phyloP scores from a whole-genome alignment of 805 yeast genomes.

The Metschnikowia similis region DNA sequence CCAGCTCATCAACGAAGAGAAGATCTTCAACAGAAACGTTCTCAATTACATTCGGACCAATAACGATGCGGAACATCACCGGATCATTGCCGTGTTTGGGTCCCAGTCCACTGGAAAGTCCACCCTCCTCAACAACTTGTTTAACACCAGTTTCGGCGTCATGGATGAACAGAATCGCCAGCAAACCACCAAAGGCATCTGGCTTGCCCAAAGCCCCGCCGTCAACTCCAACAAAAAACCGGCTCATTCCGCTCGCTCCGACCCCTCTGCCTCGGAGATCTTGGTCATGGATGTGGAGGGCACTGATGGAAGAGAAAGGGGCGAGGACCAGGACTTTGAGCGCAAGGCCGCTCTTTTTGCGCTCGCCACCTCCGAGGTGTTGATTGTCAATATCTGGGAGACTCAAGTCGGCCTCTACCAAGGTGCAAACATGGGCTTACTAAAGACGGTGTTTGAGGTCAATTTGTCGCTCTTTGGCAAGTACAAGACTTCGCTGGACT shows the following conservation, averaged over 20 bases:
- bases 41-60: constrained; percentile 11
- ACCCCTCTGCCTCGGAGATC: constrained; percentile 33
- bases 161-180: constrained; percentile 85
- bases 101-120: constrained; percentile 97
- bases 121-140: constrained; percentile 78
- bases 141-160: constrained; percentile 79
- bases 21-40: constrained; percentile 41
- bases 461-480: constrained; percentile 80
- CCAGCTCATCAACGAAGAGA: constrained; percentile 61
- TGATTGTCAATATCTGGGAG: constrained; percentile 95
- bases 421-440: constrained; percentile 94
- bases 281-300: constrained; percentile 98
- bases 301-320: constrained; percentile 95
- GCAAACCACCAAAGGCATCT: constrained; percentile 64
- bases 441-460: constrained; percentile 95
- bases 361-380: constrained; percentile 81
- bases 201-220: constrained; percentile 40
- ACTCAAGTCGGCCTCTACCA: constrained; percentile 95
- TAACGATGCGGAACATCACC: constrained; percentile 53
- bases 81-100: constrained; percentile 92
- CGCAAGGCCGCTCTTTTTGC: constrained; percentile 96
- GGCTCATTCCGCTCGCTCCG: neutral
- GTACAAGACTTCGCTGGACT: constrained; percentile 19
- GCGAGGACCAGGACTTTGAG: constrained; percentile 98
- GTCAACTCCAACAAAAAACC: constrained; percentile 16